These are phyloP conservation scores for Pseudopyrenochaeta lycopersici DNA, from an alignment of 2,329 filamentous ascomycete species.

Conservation along the genomic window DNA sequence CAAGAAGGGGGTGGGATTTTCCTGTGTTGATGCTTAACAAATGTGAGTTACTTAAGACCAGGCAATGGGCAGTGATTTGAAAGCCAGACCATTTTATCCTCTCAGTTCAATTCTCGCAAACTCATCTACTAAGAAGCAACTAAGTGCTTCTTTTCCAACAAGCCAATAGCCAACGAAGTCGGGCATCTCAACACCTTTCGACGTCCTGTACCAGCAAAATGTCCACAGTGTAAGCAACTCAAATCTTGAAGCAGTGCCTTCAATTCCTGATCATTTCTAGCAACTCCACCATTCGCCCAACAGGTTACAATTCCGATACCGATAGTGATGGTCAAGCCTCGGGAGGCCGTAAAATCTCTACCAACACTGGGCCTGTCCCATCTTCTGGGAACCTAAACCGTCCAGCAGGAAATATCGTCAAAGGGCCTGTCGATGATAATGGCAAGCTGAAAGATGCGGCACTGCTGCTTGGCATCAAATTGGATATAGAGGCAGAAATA, in stretches of 20 bases:
- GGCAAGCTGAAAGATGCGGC: slow-evolving; percentile 67
- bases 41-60: slow-evolving; percentile 35
- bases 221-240: slow-evolving; percentile 38
- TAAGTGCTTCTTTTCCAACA: no score
- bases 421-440: slow-evolving; percentile 65
- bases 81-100: slow-evolving; percentile 36
- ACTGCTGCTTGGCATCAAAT: slow-evolving; percentile 69
- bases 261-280: slow-evolving; percentile 21
- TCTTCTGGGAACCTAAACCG: slow-evolving; percentile 51
- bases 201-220: slow-evolving; percentile 17
- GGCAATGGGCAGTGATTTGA: slow-evolving; percentile 11
- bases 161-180: no score
- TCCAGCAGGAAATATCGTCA: slow-evolving; percentile 58
- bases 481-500: slow-evolving; percentile 70
- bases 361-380: slow-evolving; percentile 42
- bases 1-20: not conserved
- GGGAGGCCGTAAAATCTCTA: slow-evolving; percentile 47
- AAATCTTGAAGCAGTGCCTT: not conserved
- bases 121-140: no score
- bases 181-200: no score
- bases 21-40: slow-evolving; percentile 2
- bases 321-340: slow-evolving; percentile 53
- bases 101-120: slow-evolving; percentile 9
- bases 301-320: slow-evolving; percentile 47
- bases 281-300: slow-evolving; percentile 38